Conservation (phyloP, 176 grass and related monocot species). For the Zoysia japonica region DNA sequence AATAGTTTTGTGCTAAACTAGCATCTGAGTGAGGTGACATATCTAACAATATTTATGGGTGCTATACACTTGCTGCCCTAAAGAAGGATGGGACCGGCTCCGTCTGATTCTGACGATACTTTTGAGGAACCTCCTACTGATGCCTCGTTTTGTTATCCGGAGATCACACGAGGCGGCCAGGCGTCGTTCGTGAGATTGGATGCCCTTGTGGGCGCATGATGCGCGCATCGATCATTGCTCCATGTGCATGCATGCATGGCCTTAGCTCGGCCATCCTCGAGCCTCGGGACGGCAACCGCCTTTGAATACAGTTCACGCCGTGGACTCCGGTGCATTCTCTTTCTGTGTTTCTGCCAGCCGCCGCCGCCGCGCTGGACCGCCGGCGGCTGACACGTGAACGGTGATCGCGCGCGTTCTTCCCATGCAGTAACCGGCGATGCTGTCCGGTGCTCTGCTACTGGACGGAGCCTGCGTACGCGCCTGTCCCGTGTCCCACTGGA, state of each 20-base stretch:
- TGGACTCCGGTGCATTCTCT: not conserved
- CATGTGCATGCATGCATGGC: not conserved
- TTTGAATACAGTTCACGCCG: not conserved
- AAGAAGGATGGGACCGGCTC: not conserved
- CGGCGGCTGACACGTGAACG: not conserved
- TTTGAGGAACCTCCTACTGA: not conserved
- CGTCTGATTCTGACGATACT: not conserved
- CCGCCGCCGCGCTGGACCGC: not conserved
- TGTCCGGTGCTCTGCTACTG: not conserved
- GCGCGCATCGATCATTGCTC: not conserved
- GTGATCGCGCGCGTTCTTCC: not conserved
- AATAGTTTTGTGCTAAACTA: no score
- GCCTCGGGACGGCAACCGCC: not conserved
- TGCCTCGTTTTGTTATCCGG: not conserved
- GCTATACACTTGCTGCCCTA: no score
- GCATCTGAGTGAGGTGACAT: no score
- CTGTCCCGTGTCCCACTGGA: no score
- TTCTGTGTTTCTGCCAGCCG: not conserved
- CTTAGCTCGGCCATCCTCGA: not conserved
- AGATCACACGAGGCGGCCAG: not conserved
- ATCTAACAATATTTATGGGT: no score
- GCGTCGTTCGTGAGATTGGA: no score
- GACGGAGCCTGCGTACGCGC: not conserved
- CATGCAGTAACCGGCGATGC: not conserved
- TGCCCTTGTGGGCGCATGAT: not conserved